Conservation (phyloP, 805 yeast species). For the Candida xyloterini region DNA sequence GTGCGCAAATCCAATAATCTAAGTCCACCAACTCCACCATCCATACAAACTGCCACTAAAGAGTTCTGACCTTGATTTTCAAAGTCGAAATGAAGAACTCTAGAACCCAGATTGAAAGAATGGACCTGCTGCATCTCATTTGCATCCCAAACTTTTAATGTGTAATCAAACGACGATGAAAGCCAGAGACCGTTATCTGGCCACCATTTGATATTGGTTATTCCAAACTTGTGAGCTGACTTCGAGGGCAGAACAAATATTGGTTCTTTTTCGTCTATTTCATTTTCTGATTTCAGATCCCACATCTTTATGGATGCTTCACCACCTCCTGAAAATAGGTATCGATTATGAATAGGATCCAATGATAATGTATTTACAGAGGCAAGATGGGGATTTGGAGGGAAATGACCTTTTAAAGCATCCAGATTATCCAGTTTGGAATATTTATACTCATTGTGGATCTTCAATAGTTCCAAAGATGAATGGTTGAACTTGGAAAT, state of each 20-base stretch:
- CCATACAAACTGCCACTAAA: conserved; percentile 67
- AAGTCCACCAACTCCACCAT: conserved; percentile 41
- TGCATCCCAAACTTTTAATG: conserved; percentile 81
- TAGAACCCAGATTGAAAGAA: conserved; percentile 55
- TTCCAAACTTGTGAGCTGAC: conserved; percentile 63
- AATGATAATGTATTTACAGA: conserved; percentile 62
- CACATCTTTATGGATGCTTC: conserved; percentile 68
- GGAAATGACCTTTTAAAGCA: conserved; percentile 31
- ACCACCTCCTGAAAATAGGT: conserved; percentile 66
- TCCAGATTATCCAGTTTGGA: conserved; percentile 22
- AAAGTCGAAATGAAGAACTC: conserved; percentile 67
- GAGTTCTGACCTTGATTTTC: conserved; percentile 45
- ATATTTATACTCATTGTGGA: conserved; percentile 28
- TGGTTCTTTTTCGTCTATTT: conserved; percentile 16
- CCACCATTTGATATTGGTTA: conserved; percentile 84
- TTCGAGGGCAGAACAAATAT: conserved; percentile 29
- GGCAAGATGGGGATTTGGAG: conserved; percentile 41
- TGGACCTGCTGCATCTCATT: conserved; percentile 62
- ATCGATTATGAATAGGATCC: conserved; percentile 45
- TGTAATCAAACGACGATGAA: conserved; percentile 75
- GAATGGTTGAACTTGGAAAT: conserved; percentile 10
- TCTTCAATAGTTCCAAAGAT: conserved; percentile 20
- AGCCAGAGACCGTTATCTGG: conserved; percentile 88
- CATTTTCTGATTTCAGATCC: conserved; percentile 43
- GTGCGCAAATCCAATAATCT: conserved; percentile 72